Evolutionary conservation across 495 filamentous ascomycete species (phyloP).

Genomic region (Pseudoneurospora amorphoporcata): DNA sequence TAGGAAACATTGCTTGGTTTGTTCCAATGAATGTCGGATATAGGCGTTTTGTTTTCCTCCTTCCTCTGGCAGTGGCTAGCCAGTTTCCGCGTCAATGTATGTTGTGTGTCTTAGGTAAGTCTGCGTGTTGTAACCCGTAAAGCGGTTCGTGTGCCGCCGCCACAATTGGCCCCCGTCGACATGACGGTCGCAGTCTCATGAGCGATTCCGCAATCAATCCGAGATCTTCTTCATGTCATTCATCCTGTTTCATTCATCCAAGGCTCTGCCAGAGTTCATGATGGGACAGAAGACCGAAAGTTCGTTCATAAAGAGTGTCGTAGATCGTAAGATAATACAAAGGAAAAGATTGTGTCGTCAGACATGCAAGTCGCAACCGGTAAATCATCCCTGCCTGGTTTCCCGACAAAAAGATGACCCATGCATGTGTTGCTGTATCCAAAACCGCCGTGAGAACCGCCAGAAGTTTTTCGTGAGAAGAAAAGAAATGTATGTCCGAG

Average conservation of each 20-base stretch:
- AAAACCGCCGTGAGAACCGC: background rate
- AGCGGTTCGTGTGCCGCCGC: background rate
- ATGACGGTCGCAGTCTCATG: slow-evolving; percentile 2
- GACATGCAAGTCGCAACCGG: background rate
- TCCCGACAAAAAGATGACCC: background rate
- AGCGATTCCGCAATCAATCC: background rate
- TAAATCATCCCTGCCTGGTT: background rate
- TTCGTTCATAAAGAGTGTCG: background rate
- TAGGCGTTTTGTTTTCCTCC: background rate
- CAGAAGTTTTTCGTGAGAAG: background rate
- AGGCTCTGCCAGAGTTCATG: background rate
- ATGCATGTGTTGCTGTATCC: background rate
- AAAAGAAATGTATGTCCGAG: background rate
- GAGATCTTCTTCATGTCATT: background rate
- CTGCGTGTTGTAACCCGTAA: background rate
- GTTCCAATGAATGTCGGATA: background rate
- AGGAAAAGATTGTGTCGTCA: background rate
- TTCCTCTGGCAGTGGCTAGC: background rate
- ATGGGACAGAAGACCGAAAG: background rate
- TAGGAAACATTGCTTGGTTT: background rate
- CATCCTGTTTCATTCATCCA: background rate
- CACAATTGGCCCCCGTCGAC: background rate
- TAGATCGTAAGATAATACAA: background rate
- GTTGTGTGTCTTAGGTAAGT: background rate
- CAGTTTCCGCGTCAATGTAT: background rate